Base-by-base conservation (phyloP, 306 rosid species). In the Betula pendula region DNA sequence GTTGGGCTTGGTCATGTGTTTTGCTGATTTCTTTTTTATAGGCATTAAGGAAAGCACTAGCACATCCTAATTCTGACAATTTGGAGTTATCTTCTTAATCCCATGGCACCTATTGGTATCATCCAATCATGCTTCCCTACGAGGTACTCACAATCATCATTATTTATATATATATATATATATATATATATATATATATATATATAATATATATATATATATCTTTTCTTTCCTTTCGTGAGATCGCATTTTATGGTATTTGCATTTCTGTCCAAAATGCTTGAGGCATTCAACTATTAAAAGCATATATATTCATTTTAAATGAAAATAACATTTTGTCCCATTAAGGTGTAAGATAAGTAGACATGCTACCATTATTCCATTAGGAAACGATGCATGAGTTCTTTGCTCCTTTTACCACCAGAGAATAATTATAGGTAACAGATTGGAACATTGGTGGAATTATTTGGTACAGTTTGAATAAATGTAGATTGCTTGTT, bases 31-130 rank as follows among this genome's bases (percentile, higher is more conserved):
- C 12, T 24, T 71, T 44, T 42, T 81, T 78, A 76, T 77, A 94
- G 96, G 89, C 87, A 70, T 74, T 95, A 82, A 90, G 98, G 87
- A 79, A 92, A 51, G 75, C 86, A 55, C 59, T 89, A 13, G 74
- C 81, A 7, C 83, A 87, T 51, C 88, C 97, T 2, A 79, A 88
- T 42, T 68, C 86, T 76, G 81, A 84, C 48, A 80, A 81, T 45
- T 43, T 76, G 66, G 88, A 86, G 72, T 70, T 86, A 48, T 80
- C 83, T 71, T 77, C 81, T 67, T 95, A 85, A 85, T 81, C 98
- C 96, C 69, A 92, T 95, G 97, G 68, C 85, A 8, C 96, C 98
- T 69, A 95, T 95, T 84, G 98, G 97, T 55, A 65, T 55, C 76
- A 75, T 95, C 31, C 90, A 80, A 19, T 95, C 98, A 14, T 89